Evolutionary conservation across 441 rosid genomes (phyloP).

Genomic region (Erodium chrysanthum): DNA sequence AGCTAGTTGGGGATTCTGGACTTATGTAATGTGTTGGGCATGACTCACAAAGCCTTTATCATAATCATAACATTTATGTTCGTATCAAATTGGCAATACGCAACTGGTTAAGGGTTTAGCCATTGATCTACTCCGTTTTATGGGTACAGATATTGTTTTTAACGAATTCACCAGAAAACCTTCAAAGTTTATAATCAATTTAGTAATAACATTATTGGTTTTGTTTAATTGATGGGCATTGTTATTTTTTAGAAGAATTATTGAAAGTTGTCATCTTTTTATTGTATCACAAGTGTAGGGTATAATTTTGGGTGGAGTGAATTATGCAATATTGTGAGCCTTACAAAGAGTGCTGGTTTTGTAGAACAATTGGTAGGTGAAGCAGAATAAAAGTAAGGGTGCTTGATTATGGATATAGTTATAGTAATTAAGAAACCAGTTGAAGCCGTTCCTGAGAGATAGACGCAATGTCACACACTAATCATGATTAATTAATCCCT

Average conservation of each 20-base stretch:
- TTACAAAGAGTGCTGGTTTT: constrained; percentile 4
- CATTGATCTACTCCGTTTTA: background rate
- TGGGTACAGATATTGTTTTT: background rate
- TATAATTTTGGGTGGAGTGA: too few relatives aligned
- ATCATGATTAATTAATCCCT: background rate
- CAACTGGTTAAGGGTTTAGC: background rate
- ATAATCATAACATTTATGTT: background rate
- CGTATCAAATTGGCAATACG: background rate
- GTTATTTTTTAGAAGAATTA: too few relatives aligned
- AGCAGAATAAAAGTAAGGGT: background rate
- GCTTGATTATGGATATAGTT: background rate
- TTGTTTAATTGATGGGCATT: too few relatives aligned
- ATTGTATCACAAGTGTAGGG: background rate
- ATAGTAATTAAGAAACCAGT: background rate
- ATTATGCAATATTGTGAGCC: background rate
- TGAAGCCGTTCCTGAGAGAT: background rate
- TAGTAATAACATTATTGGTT: too few relatives aligned
- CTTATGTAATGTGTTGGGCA: too few relatives aligned
- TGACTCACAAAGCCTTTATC: too few relatives aligned
- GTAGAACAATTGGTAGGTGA: background rate
- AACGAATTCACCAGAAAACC: too few relatives aligned
- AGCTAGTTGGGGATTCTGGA: too few relatives aligned
- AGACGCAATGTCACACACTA: background rate
- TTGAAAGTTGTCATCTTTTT: background rate
- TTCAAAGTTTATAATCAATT: too few relatives aligned